Base-by-base conservation (phyloP, 202 grass and related monocot genomes). In the Setaria viridis region DNA sequence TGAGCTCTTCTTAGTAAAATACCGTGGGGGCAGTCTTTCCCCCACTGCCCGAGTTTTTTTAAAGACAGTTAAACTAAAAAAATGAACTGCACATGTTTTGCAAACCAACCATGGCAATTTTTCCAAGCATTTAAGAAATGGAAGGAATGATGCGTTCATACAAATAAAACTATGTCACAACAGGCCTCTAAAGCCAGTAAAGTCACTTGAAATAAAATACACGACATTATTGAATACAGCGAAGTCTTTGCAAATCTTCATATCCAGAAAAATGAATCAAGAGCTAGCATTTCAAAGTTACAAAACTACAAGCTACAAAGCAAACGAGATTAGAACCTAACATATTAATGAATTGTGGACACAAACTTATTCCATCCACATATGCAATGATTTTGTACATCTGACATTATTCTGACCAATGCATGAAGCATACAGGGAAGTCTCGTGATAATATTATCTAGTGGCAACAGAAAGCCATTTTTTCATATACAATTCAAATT, bases 281-380 rank as follows among this genome's bases (percentile, higher is more conserved):
- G 33, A 80, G 46, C 35, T 45, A 64, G 67, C 34, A 79, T 81
- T 81, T 53, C 29, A 79, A 86, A 32, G 53, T 11, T 68, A 74
- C 29, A 64, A 86, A 33, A 64, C 16, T 69, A 74, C 29, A 65
- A 66, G 25, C 70, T 56, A 17, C 25, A 6, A 20, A 47, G 42
- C 19, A 67, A 46, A 67, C 57, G 9, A 25, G 30, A 43, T 34
- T 47, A 79, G 4, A 46, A 59, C 25, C 25, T 58, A 62, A 82
- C 29, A n/a, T 50, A 19, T 12, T 21, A 12, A 34, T 21, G 11
- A 25, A 50, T 62, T 34, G 17, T 72, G 37, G 35, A 14, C 11
- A 35, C 21, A 57, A 57, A 46, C 51, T 71, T 82, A 60, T 58
- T 82, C 30, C 39, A 67, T 25, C 39, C 33, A 51, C 9, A 58